Percentiles rank a stretch among this genome's conserved stretches.
Evolutionary conservation across 371 early-diverging fungal species (phyloP).

Genomic region (Syncephalastrum monosporum): DNA sequence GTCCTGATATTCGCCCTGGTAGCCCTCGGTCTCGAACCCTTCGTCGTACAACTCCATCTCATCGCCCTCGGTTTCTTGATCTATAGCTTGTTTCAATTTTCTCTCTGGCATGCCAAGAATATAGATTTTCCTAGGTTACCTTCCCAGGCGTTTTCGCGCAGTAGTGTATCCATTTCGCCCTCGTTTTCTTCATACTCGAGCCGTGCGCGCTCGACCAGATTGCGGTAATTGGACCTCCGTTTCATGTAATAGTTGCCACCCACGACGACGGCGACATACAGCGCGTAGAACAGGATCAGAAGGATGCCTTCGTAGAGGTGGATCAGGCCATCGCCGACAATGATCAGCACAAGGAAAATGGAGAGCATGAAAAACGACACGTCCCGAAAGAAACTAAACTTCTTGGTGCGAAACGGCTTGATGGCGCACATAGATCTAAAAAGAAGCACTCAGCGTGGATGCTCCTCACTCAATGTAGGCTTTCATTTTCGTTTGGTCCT

Average conservation of each 20-base stretch:
- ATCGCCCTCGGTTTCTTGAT: conserved; percentile 23
- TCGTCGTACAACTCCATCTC: conserved; percentile 50
- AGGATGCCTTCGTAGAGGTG: conserved; percentile 58
- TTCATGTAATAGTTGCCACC: conserved; percentile 54
- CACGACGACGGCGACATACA: conserved; percentile 61
- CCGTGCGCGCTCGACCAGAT: conserved; percentile 41
- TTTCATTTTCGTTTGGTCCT: conserved; percentile 1
- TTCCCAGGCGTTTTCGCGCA: conserved; percentile 33
- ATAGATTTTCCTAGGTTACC: conserved; percentile 13
- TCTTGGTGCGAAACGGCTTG: conserved; percentile 63
- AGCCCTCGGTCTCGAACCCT: conserved; percentile 49
- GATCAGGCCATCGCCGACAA: conserved; percentile 62
- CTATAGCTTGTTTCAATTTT: conserved; percentile 4
- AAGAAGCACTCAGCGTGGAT: not conserved
- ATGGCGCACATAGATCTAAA: conserved; percentile 71
- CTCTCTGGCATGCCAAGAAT: not conserved
- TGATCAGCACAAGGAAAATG: conserved; percentile 53
- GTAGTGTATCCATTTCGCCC: conserved; percentile 38
- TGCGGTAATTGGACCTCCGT: conserved; percentile 34
- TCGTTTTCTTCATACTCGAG: conserved; percentile 47
- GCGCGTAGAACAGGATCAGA: conserved; percentile 51
- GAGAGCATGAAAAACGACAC: conserved; percentile 69
- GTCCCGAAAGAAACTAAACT: conserved; percentile 69
- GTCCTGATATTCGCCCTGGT: conserved; percentile 22
- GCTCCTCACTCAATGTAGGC: not conserved